Base-by-base conservation (phyloP, 805 yeast species). In the Kazachstania viticola region DNA sequence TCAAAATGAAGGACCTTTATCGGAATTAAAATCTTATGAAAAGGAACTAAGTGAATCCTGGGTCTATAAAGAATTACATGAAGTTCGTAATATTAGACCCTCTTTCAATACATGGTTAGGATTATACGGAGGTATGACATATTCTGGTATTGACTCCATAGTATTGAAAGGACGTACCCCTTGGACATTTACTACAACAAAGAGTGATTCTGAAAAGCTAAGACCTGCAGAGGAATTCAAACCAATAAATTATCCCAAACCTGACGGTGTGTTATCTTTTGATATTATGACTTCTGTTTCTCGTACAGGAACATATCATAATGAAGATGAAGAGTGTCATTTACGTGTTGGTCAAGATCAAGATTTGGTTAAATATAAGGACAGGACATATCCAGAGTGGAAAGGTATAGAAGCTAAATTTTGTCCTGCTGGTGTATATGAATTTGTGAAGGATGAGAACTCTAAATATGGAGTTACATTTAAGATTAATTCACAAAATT, bases 391-490 rank as follows among this genome's bases (percentile, higher is more conserved):
- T 60, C 85, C 88, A 9, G 73, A 67, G 42, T 91, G 63, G 62
- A 65, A 81, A 54, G 98, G 98, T 14, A 67, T 91, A 14, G 98
- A 91, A 57, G 77, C 74, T 49, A 65, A 93, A 39, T 91, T 91
- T 64, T 91, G 98, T 51, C 98, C 98, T 3, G 98, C 98, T 15
- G 98, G 98, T 16, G 98, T 91, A 9, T 91, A 91, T 57, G 98
- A 91, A 60, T 91, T 83, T 49, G 56, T 69, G 15, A 76, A 78
- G 40, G 91, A 81, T 51, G 79, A 71, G 32, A 54, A 56, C 14
- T 50, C 54, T 11, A 52, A 58, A 13, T 44, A 66, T 22, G 91
- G 91, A 4, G 91, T 84, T 13, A 71, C 75, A 49, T 88, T 91
- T 61, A 91, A 83, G 56, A 88, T 91, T 59, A 91, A 91, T 61